Evolutionary conservation across 148 eudicot genomes (phyloP).

Genomic region (Amaranthus cruentus): DNA sequence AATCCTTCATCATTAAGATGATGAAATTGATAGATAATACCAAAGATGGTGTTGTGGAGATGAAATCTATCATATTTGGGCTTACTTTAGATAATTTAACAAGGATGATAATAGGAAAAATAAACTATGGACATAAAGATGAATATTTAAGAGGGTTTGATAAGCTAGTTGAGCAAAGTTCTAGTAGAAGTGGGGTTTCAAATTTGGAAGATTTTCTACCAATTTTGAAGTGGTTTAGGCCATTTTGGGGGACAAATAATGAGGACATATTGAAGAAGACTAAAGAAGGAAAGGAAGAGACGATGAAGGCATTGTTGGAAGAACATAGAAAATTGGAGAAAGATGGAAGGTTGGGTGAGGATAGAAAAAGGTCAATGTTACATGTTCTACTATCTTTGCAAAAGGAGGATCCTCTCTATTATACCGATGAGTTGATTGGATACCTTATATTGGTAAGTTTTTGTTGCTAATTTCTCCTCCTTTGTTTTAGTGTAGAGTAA

Average conservation of each 20-base stretch:
- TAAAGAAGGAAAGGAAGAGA: not conserved
- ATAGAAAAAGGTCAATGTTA: not conserved
- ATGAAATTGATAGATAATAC: not conserved
- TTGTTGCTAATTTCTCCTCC: too few species aligned
- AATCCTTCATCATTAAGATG: not conserved
- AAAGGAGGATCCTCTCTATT: not conserved
- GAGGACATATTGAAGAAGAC: not conserved
- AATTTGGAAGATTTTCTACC: slow-evolving; percentile 1
- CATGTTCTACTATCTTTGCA: not conserved
- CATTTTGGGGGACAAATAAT: not conserved
- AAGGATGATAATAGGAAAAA: not conserved
- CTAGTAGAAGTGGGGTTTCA: not conserved
- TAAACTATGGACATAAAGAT: not conserved
- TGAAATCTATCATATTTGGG: not conserved
- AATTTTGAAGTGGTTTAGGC: not conserved
- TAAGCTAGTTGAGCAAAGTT: not conserved
- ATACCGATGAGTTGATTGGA: not conserved
- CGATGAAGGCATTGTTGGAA: not conserved
- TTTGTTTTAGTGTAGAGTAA: too few species aligned
- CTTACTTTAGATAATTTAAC: not conserved
- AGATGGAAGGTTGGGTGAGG: not conserved
- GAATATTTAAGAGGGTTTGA: not conserved
- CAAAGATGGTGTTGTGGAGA: not conserved
- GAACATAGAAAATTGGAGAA: not conserved
- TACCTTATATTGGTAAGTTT: not conserved